These are phyloP conservation scores for Boletales sp. DNA, from an alignment of 768 basidiomycete species.

Conservation along the genomic window DNA sequence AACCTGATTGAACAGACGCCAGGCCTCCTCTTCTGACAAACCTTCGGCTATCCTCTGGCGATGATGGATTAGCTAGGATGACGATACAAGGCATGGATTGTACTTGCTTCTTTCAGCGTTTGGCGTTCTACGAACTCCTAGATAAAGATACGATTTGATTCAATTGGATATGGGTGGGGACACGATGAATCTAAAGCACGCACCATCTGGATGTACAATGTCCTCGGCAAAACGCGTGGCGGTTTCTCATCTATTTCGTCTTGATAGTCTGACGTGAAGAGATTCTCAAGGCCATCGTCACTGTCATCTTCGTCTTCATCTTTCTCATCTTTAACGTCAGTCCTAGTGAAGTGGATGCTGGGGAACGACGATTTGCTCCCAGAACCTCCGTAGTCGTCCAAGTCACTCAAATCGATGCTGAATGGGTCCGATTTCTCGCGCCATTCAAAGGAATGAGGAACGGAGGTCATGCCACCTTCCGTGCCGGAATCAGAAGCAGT, in stretches of 20 bases:
- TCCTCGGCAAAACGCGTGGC: constrained; percentile 40
- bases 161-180: background rate
- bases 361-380: constrained; percentile 66
- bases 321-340: constrained; percentile 36
- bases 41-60: constrained; percentile 74
- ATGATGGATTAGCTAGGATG: background rate
- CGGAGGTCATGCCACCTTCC: constrained; percentile 53
- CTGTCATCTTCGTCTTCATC: constrained; percentile 44
- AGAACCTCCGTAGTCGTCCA: constrained; percentile 55
- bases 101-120: constrained; percentile 74
- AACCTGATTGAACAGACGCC: constrained; percentile 87
- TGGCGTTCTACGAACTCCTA: constrained; percentile 91
- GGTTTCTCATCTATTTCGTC: constrained; percentile 32
- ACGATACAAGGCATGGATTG: background rate
- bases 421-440: constrained; percentile 56
- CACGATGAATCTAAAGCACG: background rate
- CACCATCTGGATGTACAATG: constrained; percentile 95
- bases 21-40: constrained; percentile 78
- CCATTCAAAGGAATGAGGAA: constrained; percentile 41
- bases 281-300: constrained; percentile 37
- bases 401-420: constrained; percentile 57
- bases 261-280: constrained; percentile 33
- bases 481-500: constrained; percentile 35
- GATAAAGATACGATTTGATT: background rate
- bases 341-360: constrained; percentile 73